Percentiles rank a stretch among this genome's conserved stretches.
Conservation (phyloP, 2,329 filamentous ascomycete genomes). For the Gnomoniopsis smithogilvyi region DNA sequence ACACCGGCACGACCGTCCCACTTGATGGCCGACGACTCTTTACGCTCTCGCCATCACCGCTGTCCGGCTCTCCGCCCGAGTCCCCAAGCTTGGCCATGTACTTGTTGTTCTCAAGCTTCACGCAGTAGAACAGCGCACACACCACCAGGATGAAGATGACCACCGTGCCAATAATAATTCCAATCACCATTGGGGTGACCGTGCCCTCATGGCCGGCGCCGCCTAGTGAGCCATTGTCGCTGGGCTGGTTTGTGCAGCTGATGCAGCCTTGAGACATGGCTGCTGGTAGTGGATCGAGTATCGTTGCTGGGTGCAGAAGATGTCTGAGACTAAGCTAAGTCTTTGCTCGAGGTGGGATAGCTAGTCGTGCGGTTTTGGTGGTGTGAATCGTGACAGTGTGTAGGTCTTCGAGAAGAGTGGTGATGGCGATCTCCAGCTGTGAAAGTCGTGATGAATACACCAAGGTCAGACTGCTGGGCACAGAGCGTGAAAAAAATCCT, state of each 20-base stretch:
- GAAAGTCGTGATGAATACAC: no score
- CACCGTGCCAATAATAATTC: slow-evolving; percentile 17
- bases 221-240: slow-evolving; percentile 16
- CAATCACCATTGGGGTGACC: slow-evolving; percentile 16
- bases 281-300: neutral
- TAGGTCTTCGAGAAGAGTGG: no score
- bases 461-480: no score
- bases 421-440: no score
- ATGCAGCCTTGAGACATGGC: slow-evolving; percentile 16
- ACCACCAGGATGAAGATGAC: slow-evolving; percentile 14
- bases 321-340: no score
- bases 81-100: neutral
- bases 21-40: slow-evolving; percentile 3
- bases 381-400: no score
- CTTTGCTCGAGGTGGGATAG: no score
- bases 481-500: no score
- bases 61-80: neutral
- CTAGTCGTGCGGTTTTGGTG: no score
- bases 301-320: no score
- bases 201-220: slow-evolving; percentile 11
- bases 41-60: neutral
- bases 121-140: slow-evolving; percentile 18
- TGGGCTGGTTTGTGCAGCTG: slow-evolving; percentile 17
- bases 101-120: slow-evolving; percentile 16
- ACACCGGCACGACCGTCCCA: neutral